Evolutionary conservation across 345 rosid genomes (phyloP).

Genomic region (Gossypium anomalum): DNA sequence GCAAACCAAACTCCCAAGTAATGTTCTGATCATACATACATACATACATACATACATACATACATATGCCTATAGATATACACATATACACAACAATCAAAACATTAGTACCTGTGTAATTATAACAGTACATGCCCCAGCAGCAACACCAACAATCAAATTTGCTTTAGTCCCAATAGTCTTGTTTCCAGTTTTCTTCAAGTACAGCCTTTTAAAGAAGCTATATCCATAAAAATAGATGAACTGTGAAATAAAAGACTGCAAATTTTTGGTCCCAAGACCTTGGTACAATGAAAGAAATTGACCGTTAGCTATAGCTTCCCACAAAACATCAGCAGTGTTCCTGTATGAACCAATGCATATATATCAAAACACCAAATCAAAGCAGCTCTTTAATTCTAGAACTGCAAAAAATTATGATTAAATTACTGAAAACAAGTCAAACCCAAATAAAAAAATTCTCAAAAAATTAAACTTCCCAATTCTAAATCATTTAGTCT

Average conservation of each 20-base stretch:
- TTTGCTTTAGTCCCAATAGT: constrained; percentile 72
- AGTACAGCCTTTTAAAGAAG: constrained; percentile 75
- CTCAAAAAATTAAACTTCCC: not conserved
- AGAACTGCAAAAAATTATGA: no score
- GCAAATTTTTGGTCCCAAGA: constrained; percentile 70
- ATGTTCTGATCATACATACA: not conserved
- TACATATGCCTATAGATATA: no score
- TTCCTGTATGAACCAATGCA: constrained; percentile 33
- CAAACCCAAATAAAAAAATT: not conserved
- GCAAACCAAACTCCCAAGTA: not conserved
- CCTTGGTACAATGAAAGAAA: constrained; percentile 71
- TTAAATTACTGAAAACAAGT: no score
- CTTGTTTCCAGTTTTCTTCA: constrained; percentile 65
- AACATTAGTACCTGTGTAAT: constrained; percentile 21
- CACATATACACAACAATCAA: not conserved
- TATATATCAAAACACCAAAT: not conserved
- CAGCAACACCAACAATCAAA: constrained; percentile 79
- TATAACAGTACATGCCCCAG: constrained; percentile 81
- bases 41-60: not conserved
- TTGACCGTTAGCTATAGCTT: constrained; percentile 53
- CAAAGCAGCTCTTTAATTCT: no score
- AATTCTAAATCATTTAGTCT: not conserved
- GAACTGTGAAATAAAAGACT: constrained; percentile 69
- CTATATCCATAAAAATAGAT: constrained; percentile 79
- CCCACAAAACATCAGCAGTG: constrained; percentile 67